Evolutionary conservation across 1,284 basidiomycete species (phyloP).

Genomic region (Malassezia sp.): DNA sequence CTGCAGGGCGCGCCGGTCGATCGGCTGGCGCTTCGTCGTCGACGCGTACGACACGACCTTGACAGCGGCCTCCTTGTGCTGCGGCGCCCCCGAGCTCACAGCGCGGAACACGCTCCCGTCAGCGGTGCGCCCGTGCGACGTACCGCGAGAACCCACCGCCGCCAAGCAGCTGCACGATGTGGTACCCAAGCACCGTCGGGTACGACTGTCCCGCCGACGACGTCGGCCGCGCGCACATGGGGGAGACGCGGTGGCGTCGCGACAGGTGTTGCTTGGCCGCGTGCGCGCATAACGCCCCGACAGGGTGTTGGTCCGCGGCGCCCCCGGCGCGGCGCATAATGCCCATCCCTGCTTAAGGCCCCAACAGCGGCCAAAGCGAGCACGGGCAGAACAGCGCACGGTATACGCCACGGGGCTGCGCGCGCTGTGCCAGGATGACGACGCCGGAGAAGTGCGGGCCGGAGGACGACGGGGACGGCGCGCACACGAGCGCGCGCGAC

Average conservation of each 20-base stretch:
- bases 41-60: conserved; percentile 43
- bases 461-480: background rate
- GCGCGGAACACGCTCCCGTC: conserved; percentile 39
- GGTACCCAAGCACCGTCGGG: conserved; percentile 37
- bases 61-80: conserved; percentile 37
- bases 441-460: background rate
- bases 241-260: background rate
- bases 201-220: conserved; percentile 41
- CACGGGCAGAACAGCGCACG: no score
- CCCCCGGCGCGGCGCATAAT: background rate
- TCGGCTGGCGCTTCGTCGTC: conserved; percentile 27
- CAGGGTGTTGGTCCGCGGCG: background rate
- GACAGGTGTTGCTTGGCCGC: background rate
- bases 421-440: no score
- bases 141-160: conserved; percentile 40
- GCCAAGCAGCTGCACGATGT: conserved; percentile 40
- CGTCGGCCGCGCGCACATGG: conserved; percentile 20
- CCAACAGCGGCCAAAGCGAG: no score
- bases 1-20: conserved; percentile 49
- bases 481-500: background rate
- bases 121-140: background rate
- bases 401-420: no score
- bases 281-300: background rate
- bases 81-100: conserved; percentile 23
- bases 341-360: no score